phyloP scores from a whole-genome alignment of 1,284 basidiomycete species.

The Ceratobasidium sp. region DNA sequence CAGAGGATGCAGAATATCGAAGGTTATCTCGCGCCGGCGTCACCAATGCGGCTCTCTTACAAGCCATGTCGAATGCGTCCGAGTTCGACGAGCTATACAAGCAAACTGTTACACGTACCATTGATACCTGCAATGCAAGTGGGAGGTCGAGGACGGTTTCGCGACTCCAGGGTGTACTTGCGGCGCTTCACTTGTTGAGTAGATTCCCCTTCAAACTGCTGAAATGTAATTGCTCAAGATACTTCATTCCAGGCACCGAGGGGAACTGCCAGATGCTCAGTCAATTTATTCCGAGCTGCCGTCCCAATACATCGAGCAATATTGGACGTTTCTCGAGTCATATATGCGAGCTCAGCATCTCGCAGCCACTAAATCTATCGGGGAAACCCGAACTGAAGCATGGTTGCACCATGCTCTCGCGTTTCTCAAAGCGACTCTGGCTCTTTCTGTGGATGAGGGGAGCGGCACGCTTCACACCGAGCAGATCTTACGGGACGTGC shows the following conservation, averaged over 20 bases:
- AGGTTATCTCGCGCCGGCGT: slow-evolving; percentile 47
- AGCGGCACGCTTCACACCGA: slow-evolving; percentile 52
- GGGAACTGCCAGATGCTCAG: slow-evolving; percentile 68
- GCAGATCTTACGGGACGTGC: slow-evolving; percentile 64
- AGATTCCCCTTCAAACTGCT: slow-evolving; percentile 30
- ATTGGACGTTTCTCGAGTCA: slow-evolving; percentile 80
- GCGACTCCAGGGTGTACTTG: slow-evolving; percentile 83
- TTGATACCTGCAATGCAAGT: slow-evolving; percentile 82
- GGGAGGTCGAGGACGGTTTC: slow-evolving; percentile 85
- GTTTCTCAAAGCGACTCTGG: slow-evolving; percentile 71
- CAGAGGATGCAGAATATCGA: slow-evolving; percentile 43
- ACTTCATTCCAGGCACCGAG: slow-evolving; percentile 66
- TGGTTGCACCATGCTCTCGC: slow-evolving; percentile 78
- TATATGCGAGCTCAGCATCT: slow-evolving; percentile 77
- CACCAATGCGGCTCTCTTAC: slow-evolving; percentile 67
- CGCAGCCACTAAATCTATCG: slow-evolving; percentile 66
- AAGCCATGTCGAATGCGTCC: slow-evolving; percentile 66
- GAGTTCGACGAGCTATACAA: slow-evolving; percentile 81
- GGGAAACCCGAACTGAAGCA: slow-evolving; percentile 69
- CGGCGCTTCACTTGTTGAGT: slow-evolving; percentile 85
- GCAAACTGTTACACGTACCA: slow-evolving; percentile 77
- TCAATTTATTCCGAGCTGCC: slow-evolving; percentile 79
- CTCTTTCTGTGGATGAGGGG: slow-evolving; percentile 15
- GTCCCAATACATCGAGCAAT: slow-evolving; percentile 73
- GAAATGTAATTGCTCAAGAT: slow-evolving; percentile 43